These are phyloP conservation scores for Myxozyma udenii DNA, from an alignment of 805 yeast genomes.

Conservation along the genomic window DNA sequence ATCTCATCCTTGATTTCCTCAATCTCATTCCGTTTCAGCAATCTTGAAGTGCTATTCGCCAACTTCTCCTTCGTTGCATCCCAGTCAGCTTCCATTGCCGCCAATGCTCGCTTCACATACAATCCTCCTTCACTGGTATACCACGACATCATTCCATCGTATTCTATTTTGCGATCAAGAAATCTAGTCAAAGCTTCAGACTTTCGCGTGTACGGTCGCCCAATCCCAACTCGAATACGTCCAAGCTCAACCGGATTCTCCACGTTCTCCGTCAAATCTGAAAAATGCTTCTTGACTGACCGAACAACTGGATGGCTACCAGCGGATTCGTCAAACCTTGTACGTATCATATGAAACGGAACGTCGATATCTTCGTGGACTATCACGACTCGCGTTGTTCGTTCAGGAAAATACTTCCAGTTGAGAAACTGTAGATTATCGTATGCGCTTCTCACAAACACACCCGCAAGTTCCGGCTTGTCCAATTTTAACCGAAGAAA, in stretches of 20 bases:
- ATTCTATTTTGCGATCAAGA: not conserved
- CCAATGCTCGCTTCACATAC: not conserved
- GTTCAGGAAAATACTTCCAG: too few relatives aligned
- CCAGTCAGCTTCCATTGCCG: conserved; percentile 1
- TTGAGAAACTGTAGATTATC: not conserved
- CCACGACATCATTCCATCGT: not conserved
- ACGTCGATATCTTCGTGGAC: not conserved
- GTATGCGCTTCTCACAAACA: not conserved
- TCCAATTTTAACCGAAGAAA: too few relatives aligned
- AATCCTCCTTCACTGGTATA: not conserved
- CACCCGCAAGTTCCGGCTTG: not conserved
- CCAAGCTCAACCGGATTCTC: too few relatives aligned
- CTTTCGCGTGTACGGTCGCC: not conserved
- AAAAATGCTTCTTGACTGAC: not conserved
- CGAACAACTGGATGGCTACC: not conserved
- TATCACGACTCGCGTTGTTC: not conserved
- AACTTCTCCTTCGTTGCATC: not conserved
- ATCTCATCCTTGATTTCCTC: not conserved
- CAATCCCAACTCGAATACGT: not conserved
- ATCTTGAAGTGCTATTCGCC: not conserved
- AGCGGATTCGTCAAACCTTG: not conserved
- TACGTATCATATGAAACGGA: not conserved
- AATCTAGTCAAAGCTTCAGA: not conserved
- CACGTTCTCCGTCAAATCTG: too few relatives aligned
- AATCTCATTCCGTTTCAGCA: not conserved